Evolutionary conservation across 1,284 basidiomycete genomes (phyloP), one percentile per base, ranked within the genome.

Genomic region (Malassezia caprae): DNA sequence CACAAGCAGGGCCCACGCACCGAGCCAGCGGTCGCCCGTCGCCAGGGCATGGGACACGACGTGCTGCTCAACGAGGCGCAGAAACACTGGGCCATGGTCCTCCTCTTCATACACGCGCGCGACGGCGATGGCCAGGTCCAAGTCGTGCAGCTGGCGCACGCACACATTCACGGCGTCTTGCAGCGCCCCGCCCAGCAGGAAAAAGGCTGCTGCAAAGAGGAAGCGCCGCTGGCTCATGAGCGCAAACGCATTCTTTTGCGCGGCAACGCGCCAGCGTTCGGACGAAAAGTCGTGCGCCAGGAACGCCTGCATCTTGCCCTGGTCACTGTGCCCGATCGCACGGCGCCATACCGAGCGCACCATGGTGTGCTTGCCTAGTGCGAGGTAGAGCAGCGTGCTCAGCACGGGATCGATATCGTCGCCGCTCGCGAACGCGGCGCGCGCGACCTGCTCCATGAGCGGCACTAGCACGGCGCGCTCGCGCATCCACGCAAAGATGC

Each of bases 271-370:
- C 93, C 93, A 96, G 17, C 90, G 81, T 1, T 84, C 78, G 59
- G 85, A 79, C 3, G 80, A 80, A 68, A 99, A 98, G 76, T 99
- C 87, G 68, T 99, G 93, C 30, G 82, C 79, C 3, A 99, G 76
- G 76, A 99, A 96, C 67, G 87, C 89, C 51, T 96, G 79, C 91
- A 93, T 98, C 57, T 84, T 74, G 6, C 79, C 70, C 68, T 94
- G 89, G 64, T 98, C 94, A 59, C 84, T 86, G 68, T 98, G 91
- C 80, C 90, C 93, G 2, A 84, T 82, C 0, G 91, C 89, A 72
- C 96, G 93, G 62, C 87, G 82, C 94, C 94, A 99, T 3, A 98
- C 79, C 1, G 90, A 88, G 62, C 89, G 86, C 0, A 98, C 88
- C 13, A 96, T 81, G 71, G 89, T 88, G 51, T 82, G 81, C 73